Base-by-base conservation (phyloP, 768 basidiomycete species). In the Sistotremastrum suecicum region DNA sequence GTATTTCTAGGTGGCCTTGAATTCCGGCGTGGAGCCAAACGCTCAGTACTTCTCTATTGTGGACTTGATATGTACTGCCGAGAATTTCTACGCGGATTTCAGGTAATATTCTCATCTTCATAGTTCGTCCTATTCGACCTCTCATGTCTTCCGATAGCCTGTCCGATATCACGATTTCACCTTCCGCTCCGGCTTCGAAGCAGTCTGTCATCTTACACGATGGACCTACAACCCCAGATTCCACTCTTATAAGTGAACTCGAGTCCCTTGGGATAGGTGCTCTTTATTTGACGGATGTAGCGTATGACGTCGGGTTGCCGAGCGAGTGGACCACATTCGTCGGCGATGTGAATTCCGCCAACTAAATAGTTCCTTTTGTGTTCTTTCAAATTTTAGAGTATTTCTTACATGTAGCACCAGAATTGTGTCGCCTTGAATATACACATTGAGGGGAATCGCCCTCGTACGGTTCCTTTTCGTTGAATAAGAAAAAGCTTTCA, bases 201-300 rank as follows among this genome's bases (percentile, higher is more conserved):
- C 63, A 66, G 44, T 53, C 57, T 10, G 58, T 62, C 10, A 52
- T 64, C 20, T 49, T 66, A 11, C 60, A 62, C 33, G 58, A 58
- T 28, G 60, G 54, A 11, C 65, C 63, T 5, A 51, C 53, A 11
- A 54, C 48, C 9, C 48, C 56, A 4, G 57, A 58, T 0, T 45
- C 54, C 2, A 47, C 37, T 11, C 51, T 61, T 9, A 55, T 63
- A 32, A 42, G 52, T 30, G 45, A 50, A 28, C 47, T 64, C 3
- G 44, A 56, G 1, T 47, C 53, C 10, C 50, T 57, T 20, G 52
- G 51, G 2, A 47, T 64, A 9, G 55, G 48, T 11, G 59, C 58
- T 11, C 53, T 59, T 39, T 66, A 60, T 49, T 56, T 63, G 39
- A 66, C 61, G 2, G 50, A 63, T 34, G 58, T 20, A 20, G 20